A percentile compares a stretch with the other conserved stretches of the same genome.
Conservation (phyloP, 495 filamentous ascomycete genomes). For the Lineolata rhizophorae region DNA sequence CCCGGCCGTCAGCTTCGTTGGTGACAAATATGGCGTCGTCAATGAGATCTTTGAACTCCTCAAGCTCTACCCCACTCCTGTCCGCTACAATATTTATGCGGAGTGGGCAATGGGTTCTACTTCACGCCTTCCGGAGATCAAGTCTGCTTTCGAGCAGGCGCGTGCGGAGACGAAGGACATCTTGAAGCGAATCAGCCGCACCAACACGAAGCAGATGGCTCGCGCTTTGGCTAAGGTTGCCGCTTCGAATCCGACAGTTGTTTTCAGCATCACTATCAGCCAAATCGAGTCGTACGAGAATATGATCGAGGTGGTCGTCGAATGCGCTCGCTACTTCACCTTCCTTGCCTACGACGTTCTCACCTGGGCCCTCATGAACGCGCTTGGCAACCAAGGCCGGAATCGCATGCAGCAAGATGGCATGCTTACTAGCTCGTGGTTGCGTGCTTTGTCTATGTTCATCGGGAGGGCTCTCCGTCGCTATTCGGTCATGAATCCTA, state of each 20-base stretch:
- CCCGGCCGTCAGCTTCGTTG: conserved; percentile 64
- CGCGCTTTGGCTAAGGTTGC: conserved; percentile 71
- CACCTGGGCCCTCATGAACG: conserved; percentile 67
- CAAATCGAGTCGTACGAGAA: conserved; percentile 88
- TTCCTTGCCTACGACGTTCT: conserved; percentile 81
- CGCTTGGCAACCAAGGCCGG: conserved; percentile 49
- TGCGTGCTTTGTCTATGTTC: conserved; percentile 65
- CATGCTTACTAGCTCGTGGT: conserved; percentile 72
- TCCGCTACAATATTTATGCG: conserved; percentile 73
- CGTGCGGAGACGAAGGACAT: conserved; percentile 56
- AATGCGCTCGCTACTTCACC: conserved; percentile 84
- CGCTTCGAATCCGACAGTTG: conserved; percentile 67
- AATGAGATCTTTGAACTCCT: conserved; percentile 70
- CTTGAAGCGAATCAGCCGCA: conserved; percentile 66
- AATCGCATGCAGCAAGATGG: conserved; percentile 65
- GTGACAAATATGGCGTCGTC: conserved; percentile 59
- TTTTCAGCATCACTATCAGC: conserved; percentile 65
- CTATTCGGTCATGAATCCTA: conserved; percentile 59
- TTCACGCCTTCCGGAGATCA: conserved; percentile 56
- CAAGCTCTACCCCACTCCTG: conserved; percentile 48
- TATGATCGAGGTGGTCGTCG: conserved; percentile 76
- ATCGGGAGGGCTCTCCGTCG: conserved; percentile 71
- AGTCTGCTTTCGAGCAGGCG: conserved; percentile 52
- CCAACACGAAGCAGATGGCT: conserved; percentile 68
- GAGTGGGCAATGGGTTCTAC: conserved; percentile 71